Evolutionary conservation across 1,284 basidiomycete species (phyloP).

Genomic region (Sanguinoderma infundibulare): DNA sequence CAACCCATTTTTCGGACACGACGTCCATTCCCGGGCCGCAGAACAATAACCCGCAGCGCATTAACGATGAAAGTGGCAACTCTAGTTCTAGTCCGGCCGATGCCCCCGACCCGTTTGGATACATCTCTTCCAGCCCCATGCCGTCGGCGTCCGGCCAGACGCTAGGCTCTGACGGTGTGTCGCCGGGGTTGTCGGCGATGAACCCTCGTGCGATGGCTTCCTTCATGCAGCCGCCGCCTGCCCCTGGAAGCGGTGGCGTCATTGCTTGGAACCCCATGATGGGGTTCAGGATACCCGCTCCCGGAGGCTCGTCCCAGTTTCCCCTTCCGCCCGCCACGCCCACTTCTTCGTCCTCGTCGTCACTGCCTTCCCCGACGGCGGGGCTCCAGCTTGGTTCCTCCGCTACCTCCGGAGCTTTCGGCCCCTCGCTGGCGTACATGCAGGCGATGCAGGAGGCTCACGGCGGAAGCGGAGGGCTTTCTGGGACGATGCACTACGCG

Average conservation of each 20-base stretch:
- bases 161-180: background rate
- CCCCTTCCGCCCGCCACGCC: background rate
- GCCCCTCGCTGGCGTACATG: background rate
- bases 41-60: background rate
- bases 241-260: conserved; percentile 4
- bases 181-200: background rate
- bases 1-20: background rate
- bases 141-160: background rate
- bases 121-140: conserved; percentile 16
- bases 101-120: conserved; percentile 29
- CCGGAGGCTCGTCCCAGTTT: conserved; percentile 1
- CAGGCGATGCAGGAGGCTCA: background rate
- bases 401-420: background rate
- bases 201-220: background rate
- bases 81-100: background rate
- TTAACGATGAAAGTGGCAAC: too few species aligned
- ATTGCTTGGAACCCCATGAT: conserved; percentile 10
- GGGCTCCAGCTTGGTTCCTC: background rate
- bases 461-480: background rate
- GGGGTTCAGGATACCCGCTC: conserved; percentile 1
- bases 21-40: conserved; percentile 16
- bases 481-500: conserved; percentile 28
- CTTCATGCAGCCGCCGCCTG: background rate
- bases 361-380: background rate
- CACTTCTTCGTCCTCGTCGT: background rate